Base-by-base conservation (phyloP, 768 basidiomycete genomes). In the Phallus indusiatus region DNA sequence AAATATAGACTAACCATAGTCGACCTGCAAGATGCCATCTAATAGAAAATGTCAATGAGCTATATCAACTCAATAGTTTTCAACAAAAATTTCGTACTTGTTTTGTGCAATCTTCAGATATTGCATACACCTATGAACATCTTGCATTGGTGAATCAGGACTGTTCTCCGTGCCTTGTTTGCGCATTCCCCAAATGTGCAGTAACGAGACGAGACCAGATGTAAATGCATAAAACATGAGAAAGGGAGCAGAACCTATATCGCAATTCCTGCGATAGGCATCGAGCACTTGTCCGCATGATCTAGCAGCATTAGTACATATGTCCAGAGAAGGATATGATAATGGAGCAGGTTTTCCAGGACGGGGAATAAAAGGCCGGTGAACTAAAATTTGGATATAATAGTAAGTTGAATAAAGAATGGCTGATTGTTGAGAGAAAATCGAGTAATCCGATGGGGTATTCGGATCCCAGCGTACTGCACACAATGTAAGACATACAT, bases 281-380 rank as follows among this genome's bases (percentile, higher is more conserved):
- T 90, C 88, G 18, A 87, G 69, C 28, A 93, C 78, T 66, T 86
- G 87, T 42, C 80, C 81, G 60, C 81, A 85, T 1, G 87, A 88
- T 8, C 88, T 76, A 1, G 91, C 87, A 0, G 91, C 79, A 61
- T 91, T 92, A n/a, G 85, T 83, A 68, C 85, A 90, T 56, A 87
- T 89, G 0, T 86, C 84, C 20, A 88, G 74, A 0, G 85, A 88
- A 10, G 85, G 86, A 66, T 84, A 82, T 1, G 78, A 74, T 4
- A 81, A 62, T 1, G 71, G 67, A 0, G 78, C 75, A 0, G 76
- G 76, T 60, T 75, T 82, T 49, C 77, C 71, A 3, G 71, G 69
- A 0, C 70, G 68, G 0, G 73, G 75, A 57, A 78, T 71, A 68
- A 75, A 77, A 2, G 76, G 74, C 28, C 77, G 74, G 64, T 78